Evolutionary conservation across 768 basidiomycete species (phyloP).

Genomic region (Lactifluus rugatus): DNA sequence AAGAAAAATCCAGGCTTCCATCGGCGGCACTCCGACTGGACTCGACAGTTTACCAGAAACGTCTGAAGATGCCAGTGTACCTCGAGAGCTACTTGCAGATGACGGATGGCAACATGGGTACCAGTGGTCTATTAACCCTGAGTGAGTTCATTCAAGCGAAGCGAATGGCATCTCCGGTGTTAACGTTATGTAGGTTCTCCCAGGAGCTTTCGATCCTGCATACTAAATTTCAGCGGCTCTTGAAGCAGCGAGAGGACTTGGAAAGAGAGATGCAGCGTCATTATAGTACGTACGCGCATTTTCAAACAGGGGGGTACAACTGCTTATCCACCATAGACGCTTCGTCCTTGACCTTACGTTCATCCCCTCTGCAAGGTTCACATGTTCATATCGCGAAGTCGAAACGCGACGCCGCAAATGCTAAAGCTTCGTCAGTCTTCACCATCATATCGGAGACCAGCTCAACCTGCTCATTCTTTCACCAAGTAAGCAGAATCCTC

Average conservation of each 20-base stretch:
- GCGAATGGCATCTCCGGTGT: not conserved
- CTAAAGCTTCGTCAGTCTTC: slow-evolving; percentile 43
- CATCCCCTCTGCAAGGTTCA: slow-evolving; percentile 58
- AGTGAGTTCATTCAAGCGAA: slow-evolving; percentile 32
- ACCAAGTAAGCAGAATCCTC: slow-evolving; percentile 35
- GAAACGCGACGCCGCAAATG: slow-evolving; percentile 48
- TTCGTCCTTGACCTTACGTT: slow-evolving; percentile 64
- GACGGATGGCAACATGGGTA: slow-evolving; percentile 26
- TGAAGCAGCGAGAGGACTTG: slow-evolving; percentile 39
- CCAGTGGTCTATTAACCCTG: slow-evolving; percentile 57
- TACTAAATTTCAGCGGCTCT: slow-evolving; percentile 33
- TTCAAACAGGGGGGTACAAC: not conserved
- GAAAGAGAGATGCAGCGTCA: slow-evolving; percentile 43
- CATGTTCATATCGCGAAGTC: slow-evolving; percentile 61
- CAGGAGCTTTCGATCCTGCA: slow-evolving; percentile 43
- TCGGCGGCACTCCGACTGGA: slow-evolving; percentile 19
- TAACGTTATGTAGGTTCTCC: slow-evolving; percentile 45
- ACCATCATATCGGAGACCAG: slow-evolving; percentile 49
- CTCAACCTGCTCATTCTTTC: slow-evolving; percentile 61
- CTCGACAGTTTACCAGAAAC: slow-evolving; percentile 15
- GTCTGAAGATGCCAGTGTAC: slow-evolving; percentile 14
- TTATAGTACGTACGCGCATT: slow-evolving; percentile 40
- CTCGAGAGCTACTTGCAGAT: slow-evolving; percentile 12
- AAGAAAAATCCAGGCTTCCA: slow-evolving; percentile 41
- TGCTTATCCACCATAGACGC: slow-evolving; percentile 36